Percentiles rank a stretch among this genome's conserved stretches.
These are phyloP conservation scores for Lunasporangiospora selenospora DNA, from an alignment of 192 early-diverging fungal species.

Conservation along the genomic window DNA sequence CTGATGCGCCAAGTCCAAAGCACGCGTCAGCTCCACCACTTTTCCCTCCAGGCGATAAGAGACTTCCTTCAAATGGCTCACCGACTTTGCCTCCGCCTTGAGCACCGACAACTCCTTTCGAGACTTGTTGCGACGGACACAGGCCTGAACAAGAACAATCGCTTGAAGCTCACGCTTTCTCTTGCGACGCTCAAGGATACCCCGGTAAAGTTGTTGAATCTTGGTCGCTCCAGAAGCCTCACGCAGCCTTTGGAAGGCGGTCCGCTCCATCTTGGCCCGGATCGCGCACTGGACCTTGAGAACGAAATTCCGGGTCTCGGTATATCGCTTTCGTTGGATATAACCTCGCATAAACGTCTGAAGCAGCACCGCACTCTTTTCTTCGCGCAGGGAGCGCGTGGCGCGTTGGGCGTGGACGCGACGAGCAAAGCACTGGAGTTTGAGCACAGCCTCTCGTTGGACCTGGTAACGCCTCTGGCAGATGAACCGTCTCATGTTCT, in stretches of 20 bases:
- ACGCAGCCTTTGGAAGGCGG: slow-evolving; percentile 62
- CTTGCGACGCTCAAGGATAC: slow-evolving; percentile 63
- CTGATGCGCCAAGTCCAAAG: slow-evolving; percentile 67
- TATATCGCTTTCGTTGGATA: slow-evolving; percentile 59
- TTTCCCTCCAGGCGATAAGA: slow-evolving; percentile 96
- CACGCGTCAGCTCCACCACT: slow-evolving; percentile 93
- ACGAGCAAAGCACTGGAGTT: slow-evolving; percentile 72
- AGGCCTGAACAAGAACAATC: slow-evolving; percentile 85
- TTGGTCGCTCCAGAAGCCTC: slow-evolving; percentile 72
- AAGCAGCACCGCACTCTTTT: slow-evolving; percentile 74
- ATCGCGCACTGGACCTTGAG: slow-evolving; percentile 69
- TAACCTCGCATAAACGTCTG: slow-evolving; percentile 78
- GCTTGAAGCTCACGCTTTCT: slow-evolving; percentile 60
- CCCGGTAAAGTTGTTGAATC: slow-evolving; percentile 81
- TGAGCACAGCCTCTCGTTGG: slow-evolving; percentile 62
- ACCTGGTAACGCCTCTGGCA: slow-evolving; percentile 63
- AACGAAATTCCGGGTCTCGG: slow-evolving; percentile 55
- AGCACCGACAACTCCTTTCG: slow-evolving; percentile 69
- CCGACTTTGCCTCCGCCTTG: slow-evolving; percentile 88
- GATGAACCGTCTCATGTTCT: slow-evolving; percentile 79
- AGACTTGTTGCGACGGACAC: slow-evolving; percentile 77
- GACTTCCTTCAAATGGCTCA: slow-evolving; percentile 93
- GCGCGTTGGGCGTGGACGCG: slow-evolving; percentile 62
- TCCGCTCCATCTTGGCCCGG: slow-evolving; percentile 71
- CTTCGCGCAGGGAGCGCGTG: slow-evolving; percentile 61